Evolutionary conservation across 2,329 filamentous ascomycete species (phyloP), one percentile per base, ranked within the genome.

Genomic region (Westerdykella ornata): DNA sequence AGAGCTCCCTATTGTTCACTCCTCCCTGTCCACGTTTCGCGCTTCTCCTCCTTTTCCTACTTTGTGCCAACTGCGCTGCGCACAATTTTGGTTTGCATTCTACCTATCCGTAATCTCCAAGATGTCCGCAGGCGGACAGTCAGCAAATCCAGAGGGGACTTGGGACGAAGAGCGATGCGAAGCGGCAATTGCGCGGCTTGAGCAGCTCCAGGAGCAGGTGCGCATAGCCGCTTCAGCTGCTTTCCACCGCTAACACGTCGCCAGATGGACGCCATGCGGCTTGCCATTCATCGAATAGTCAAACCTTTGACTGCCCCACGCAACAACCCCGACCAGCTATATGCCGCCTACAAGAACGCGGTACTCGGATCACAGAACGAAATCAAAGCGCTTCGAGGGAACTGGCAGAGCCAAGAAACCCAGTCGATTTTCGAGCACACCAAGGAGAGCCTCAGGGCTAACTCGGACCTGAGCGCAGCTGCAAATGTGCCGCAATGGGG

Each of bases 141-240:
- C 31, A 18, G 14, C 8, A 34, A 18, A 12, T 7, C 31, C 31
- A 34, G 17, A 34, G 31, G 2, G 46, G 16, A 54, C 42, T 30
- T 68, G 65, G 65, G 65, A 67, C 39, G 67, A 69, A 53, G 55
- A 56, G 35, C 62, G 65, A 43, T 66, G 63, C 46, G 62, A 60
- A 51, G 59, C 61, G 42, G 69, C 68, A 2, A 67, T 74, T 31
- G 67, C 67, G 26, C 63, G 68, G 35, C 59, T 74, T 15, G 68
- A 71, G 48, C 52, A 58, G 31, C 57, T 74, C 3, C 67, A 72
- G 47, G 57, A 64, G 32, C 65, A 72, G 55, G 71, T 70, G 46
- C 17, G 44, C 36, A 12, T n/a, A 6, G 22, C 11, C 8, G 12
- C 17, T 13, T 14, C 17, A 12, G 5, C 30, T 15, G 16, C 7